Percentiles rank a stretch among this genome's conserved stretches.
These are phyloP conservation scores for Penicillium salamii DNA, from an alignment of 495 filamentous ascomycete species.

Conservation along the genomic window DNA sequence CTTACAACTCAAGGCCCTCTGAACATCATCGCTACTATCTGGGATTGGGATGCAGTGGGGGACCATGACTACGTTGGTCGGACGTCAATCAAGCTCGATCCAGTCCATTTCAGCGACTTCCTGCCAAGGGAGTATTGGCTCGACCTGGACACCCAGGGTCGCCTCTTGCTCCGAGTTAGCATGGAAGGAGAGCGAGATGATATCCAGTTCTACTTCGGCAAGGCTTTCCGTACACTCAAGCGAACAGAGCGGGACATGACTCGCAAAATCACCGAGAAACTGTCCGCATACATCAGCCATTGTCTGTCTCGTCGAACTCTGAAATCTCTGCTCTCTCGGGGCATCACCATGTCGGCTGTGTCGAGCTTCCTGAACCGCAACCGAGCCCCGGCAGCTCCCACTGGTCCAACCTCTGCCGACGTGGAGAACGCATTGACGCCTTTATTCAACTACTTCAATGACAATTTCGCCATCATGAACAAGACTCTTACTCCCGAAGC, in stretches of 20 bases:
- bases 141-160: constrained; percentile 92
- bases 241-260: constrained; percentile 97
- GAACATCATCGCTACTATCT: constrained; percentile 94
- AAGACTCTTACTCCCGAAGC: constrained; percentile 87
- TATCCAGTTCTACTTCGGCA: constrained; percentile 98
- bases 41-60: constrained; percentile 97
- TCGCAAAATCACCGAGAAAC: constrained; percentile 95
- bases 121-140: constrained; percentile 95
- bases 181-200: constrained; percentile 99
- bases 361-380: constrained; percentile 73
- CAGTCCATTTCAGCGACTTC: constrained; percentile 92
- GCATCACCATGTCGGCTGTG: constrained; percentile 71
- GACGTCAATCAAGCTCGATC: constrained; percentile 92
- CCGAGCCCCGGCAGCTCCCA: constrained; percentile 52
- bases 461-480: constrained; percentile 99
- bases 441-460: constrained; percentile 95
- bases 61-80: constrained; percentile 97
- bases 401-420: constrained; percentile 64
- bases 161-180: constrained; percentile 83
- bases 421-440: constrained; percentile 79
- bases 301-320: constrained; percentile 81
- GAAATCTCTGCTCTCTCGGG: constrained; percentile 66
- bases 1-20: constrained; percentile 89
- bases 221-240: constrained; percentile 92
- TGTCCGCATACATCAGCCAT: constrained; percentile 91